Evolutionary conservation across 202 grass and related monocot species (phyloP).

Genomic region (Musa balbisiana): DNA sequence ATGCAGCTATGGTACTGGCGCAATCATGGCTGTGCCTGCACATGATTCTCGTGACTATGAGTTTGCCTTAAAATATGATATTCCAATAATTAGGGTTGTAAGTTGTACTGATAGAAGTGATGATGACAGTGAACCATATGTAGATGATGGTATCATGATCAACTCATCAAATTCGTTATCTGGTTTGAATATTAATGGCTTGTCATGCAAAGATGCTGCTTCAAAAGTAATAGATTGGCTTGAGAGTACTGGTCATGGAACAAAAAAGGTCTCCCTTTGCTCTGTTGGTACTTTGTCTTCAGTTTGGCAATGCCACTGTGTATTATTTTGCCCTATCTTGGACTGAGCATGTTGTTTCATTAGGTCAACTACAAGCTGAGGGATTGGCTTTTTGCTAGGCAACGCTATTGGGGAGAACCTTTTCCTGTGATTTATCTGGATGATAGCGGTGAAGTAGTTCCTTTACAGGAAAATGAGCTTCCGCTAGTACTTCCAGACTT

Average conservation of each 20-base stretch:
- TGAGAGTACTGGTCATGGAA: conserved; percentile 62
- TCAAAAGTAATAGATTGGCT: conserved; percentile 70
- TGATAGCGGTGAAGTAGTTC: conserved; percentile 61
- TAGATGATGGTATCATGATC: conserved; percentile 67
- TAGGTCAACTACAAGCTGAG: conserved; percentile 98
- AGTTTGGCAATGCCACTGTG: neutral
- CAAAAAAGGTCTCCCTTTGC: conserved; percentile 58
- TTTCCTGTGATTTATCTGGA: conserved; percentile 84
- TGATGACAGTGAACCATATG: conserved; percentile 45
- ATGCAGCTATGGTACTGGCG: conserved; percentile 85
- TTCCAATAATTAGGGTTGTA: conserved; percentile 74
- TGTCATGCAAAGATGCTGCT: conserved; percentile 82
- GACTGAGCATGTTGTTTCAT: conserved; percentile 25
- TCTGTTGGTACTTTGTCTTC: neutral
- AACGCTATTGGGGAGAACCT: conserved; percentile 96
- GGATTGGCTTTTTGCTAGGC: conserved; percentile 97
- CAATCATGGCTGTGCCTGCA: conserved; percentile 96
- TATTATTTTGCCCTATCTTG: neutral
- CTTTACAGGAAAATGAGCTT: conserved; percentile 64
- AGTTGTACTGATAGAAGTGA: conserved; percentile 35
- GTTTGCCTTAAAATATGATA: conserved; percentile 64
- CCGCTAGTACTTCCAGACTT: conserved; percentile 88
- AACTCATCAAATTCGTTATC: conserved; percentile 65
- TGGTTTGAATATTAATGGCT: conserved; percentile 71
- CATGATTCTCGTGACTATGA: conserved; percentile 89